phyloP scores from a whole-genome alignment of 2,329 filamentous ascomycete species.

The Aciculosporium take region DNA sequence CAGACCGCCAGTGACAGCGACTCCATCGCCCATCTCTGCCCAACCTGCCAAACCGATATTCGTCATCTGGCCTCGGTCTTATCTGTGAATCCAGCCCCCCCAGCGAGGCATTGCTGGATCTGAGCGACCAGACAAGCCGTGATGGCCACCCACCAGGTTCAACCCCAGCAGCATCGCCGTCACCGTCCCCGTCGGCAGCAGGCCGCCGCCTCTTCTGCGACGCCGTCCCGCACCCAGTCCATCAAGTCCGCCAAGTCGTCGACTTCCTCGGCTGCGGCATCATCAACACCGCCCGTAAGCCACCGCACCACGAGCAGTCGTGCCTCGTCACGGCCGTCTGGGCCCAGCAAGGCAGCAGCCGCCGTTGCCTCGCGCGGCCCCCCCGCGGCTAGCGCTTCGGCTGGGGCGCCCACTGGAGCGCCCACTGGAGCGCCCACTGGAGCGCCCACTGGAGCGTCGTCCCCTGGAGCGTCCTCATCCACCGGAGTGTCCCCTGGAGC shows the following conservation, averaged over 20 bases:
- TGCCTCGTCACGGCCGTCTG: not conserved
- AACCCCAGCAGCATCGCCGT: not conserved
- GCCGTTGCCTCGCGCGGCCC: slow-evolving; percentile 5
- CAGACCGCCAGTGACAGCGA: not conserved
- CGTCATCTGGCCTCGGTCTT: not conserved
- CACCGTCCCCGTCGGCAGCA: not conserved
- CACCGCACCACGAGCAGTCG: slow-evolving; percentile 18
- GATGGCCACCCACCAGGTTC: not conserved
- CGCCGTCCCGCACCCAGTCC: slow-evolving; percentile 1
- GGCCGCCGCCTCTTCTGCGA: not conserved
- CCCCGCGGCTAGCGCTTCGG: slow-evolving; percentile 1
- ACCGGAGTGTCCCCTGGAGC: no score
- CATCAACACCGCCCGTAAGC: not conserved
- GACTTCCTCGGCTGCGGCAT: not conserved
- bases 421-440: no score
- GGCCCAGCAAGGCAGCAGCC: slow-evolving; percentile 7
- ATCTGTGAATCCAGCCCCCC: not conserved
- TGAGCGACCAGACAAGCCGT: not conserved
- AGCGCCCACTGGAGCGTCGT: no score
- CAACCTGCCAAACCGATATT: not conserved
- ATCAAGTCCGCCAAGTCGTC: not conserved
- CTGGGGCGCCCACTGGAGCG: no score
- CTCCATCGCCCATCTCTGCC: not conserved
- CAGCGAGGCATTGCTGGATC: not conserved
- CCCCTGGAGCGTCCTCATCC: no score